Evolutionary conservation across 768 basidiomycete species (phyloP).

Genomic region (Tulasnella sp.): DNA sequence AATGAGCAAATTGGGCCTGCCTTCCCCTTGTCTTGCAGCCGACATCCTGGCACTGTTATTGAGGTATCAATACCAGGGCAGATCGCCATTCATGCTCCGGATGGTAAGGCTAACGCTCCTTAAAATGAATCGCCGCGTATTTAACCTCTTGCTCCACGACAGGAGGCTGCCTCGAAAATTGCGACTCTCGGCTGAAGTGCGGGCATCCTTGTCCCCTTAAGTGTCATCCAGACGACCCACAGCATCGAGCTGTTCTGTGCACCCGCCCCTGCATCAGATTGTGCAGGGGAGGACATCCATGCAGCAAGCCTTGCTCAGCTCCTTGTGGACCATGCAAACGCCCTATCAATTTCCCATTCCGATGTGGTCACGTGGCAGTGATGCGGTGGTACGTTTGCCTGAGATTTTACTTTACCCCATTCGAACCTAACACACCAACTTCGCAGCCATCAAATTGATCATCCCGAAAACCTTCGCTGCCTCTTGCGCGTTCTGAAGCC

Average conservation of each 20-base stretch:
- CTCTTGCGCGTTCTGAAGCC: conserved; percentile 36
- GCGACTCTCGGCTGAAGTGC: neutral
- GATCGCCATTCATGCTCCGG: conserved; percentile 46
- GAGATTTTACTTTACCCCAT: conserved; percentile 43
- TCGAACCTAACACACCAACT: conserved; percentile 41
- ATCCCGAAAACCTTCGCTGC: conserved; percentile 41
- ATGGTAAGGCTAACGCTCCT: conserved; percentile 37
- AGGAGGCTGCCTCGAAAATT: conserved; percentile 56
- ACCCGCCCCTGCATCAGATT: neutral
- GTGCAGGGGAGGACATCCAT: neutral
- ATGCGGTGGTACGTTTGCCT: conserved; percentile 20
- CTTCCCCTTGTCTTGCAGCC: conserved; percentile 51
- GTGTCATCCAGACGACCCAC: conserved; percentile 7
- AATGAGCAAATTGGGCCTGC: conserved; percentile 42
- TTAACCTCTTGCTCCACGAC: conserved; percentile 46
- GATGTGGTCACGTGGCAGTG: conserved; percentile 34
- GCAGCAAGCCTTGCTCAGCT: neutral
- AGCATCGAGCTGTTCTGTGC: neutral
- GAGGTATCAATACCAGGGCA: conserved; percentile 45
- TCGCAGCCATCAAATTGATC: conserved; percentile 42
- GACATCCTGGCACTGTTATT: conserved; percentile 38
- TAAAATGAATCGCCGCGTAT: conserved; percentile 39
- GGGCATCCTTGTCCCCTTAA: conserved; percentile 9
- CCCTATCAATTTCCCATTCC: conserved; percentile 41
- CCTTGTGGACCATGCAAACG: conserved; percentile 28